Evolutionary conservation across 2,329 filamentous ascomycete species (phyloP).

Genomic region (Ascochyta koolunga): DNA sequence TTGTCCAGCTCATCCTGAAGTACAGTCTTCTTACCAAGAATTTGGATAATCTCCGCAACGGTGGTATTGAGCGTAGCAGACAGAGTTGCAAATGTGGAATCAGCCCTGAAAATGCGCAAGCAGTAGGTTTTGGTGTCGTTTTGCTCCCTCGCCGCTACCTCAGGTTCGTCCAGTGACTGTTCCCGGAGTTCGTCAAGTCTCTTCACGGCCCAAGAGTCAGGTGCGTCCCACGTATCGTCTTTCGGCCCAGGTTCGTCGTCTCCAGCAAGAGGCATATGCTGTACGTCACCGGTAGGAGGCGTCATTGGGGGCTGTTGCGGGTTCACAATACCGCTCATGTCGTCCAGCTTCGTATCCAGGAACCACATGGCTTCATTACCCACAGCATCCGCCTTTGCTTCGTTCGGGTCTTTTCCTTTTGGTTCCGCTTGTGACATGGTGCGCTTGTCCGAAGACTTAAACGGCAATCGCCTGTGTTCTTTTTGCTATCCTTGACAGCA

Average conservation of each 20-base stretch:
- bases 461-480: slow-evolving; percentile 55
- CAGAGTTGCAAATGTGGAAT: slow-evolving; percentile 92
- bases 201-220: slow-evolving; percentile 95
- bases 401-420: slow-evolving; percentile 53
- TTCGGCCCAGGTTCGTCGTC: slow-evolving; percentile 37
- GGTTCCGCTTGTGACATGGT: slow-evolving; percentile 29
- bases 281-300: slow-evolving; percentile 62
- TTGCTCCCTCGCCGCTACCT: slow-evolving; percentile 70
- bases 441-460: slow-evolving; percentile 54
- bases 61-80: slow-evolving; percentile 83
- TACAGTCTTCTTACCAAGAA: slow-evolving; percentile 93
- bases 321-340: slow-evolving; percentile 90
- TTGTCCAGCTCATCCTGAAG: slow-evolving; percentile 89
- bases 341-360: slow-evolving; percentile 84
- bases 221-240: slow-evolving; percentile 76
- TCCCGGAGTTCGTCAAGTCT: slow-evolving; percentile 65
- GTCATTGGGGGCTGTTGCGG: slow-evolving; percentile 68
- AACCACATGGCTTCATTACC: slow-evolving; percentile 70
- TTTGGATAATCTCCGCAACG: slow-evolving; percentile 84
- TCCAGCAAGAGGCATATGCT: slow-evolving; percentile 48
- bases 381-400: slow-evolving; percentile 47
- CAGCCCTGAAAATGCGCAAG: slow-evolving; percentile 91
- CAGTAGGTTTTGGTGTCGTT: slow-evolving; percentile 82
- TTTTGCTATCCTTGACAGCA: slow-evolving; percentile 32
- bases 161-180: slow-evolving; percentile 71